These are phyloP conservation scores for Chalciporus piperatus DNA, from an alignment of 768 basidiomycete genomes.

Conservation along the genomic window DNA sequence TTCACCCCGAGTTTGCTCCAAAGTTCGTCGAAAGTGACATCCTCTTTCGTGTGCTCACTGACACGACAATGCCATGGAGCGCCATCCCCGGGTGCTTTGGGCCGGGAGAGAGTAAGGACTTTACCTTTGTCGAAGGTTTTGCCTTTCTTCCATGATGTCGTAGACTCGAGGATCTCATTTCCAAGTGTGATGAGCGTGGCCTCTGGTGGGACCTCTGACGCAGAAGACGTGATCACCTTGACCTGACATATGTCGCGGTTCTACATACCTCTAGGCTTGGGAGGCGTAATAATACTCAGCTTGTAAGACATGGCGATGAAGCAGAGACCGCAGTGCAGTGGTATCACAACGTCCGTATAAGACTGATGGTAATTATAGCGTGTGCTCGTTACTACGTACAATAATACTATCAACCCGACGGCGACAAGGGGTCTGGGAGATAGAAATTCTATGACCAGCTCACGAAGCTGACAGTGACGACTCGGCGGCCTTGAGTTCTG, in stretches of 20 bases:
- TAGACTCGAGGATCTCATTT: constrained; percentile 53
- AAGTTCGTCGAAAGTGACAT: constrained; percentile 69
- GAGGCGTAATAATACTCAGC: constrained; percentile 40
- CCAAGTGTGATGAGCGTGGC: constrained; percentile 54
- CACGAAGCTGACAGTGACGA: constrained; percentile 9
- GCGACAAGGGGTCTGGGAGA: neutral
- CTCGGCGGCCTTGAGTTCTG: constrained; percentile 25
- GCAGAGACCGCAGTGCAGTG: neutral
- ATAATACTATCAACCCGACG: constrained; percentile 8
- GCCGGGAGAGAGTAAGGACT: constrained; percentile 54
- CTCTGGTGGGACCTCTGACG: constrained; percentile 59
- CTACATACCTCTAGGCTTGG: constrained; percentile 39
- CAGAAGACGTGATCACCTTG: neutral
- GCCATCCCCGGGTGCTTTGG: constrained; percentile 53
- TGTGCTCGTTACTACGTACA: constrained; percentile 14
- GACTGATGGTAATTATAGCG: constrained; percentile 14
- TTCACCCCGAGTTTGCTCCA: constrained; percentile 66
- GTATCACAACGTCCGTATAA: neutral
- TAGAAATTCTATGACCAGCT: neutral
- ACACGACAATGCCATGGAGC: constrained; percentile 68
- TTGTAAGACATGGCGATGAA: constrained; percentile 31
- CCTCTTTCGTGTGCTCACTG: constrained; percentile 62
- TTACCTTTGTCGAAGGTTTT: constrained; percentile 53
- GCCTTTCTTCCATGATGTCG: constrained; percentile 61
- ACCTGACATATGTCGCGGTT: neutral